These are phyloP conservation scores for Ceratocystis harringtonii DNA, from an alignment of 2,329 filamentous ascomycete species.

Conservation along the genomic window DNA sequence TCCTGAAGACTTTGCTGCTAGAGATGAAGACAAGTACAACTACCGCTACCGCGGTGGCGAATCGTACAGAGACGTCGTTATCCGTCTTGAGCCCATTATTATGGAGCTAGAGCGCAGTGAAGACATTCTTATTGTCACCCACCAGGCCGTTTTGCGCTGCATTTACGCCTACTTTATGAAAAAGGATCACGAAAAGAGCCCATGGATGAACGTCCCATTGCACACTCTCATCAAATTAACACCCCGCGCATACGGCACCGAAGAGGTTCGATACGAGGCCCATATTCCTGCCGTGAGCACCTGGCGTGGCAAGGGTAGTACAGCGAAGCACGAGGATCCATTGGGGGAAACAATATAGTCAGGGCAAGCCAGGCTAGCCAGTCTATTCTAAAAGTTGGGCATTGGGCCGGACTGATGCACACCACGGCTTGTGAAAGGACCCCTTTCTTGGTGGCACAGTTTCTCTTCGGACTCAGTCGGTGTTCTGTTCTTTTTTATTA, in stretches of 20 bases:
- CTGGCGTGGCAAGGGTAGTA: conserved; percentile 85
- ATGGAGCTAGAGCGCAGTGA: conserved; percentile 96
- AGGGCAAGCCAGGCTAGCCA: background rate
- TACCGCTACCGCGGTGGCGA: conserved; percentile 96
- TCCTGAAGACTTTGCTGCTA: conserved; percentile 86
- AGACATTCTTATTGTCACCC: conserved; percentile 94
- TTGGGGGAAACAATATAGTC: conserved; percentile 23
- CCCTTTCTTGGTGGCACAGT: background rate
- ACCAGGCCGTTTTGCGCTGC: conserved; percentile 90
- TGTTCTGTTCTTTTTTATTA: background rate
- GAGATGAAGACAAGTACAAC: conserved; percentile 98
- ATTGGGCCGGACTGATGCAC: no score
- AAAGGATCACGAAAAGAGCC: conserved; percentile 77
- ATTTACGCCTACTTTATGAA: conserved; percentile 99
- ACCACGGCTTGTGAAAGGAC: no score
- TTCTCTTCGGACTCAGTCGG: background rate
- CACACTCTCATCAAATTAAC: conserved; percentile 96
- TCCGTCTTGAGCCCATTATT: conserved; percentile 94
- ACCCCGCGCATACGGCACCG: conserved; percentile 82
- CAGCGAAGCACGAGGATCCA: conserved; percentile 69
- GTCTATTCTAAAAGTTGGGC: no score
- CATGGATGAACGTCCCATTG: conserved; percentile 96
- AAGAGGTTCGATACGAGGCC: conserved; percentile 74
- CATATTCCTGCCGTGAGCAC: conserved; percentile 94
- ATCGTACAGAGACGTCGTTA: conserved; percentile 90